Percentiles rank a stretch among this genome's conserved stretches.
Conservation (phyloP, 305 asterid genomes). For the Withania somnifera region DNA sequence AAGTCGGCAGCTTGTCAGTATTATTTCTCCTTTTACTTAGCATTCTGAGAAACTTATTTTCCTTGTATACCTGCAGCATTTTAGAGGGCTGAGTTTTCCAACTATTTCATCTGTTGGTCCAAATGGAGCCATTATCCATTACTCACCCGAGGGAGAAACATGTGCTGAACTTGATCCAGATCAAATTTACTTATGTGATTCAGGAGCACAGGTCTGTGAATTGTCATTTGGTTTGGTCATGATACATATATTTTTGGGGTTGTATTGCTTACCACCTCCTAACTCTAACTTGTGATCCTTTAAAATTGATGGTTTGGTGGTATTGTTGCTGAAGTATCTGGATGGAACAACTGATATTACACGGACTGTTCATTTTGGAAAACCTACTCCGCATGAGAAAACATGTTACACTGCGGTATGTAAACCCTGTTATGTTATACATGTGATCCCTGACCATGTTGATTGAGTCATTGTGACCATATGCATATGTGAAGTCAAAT, state of each 20-base stretch:
- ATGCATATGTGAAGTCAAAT: not conserved
- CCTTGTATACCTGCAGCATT: constrained; percentile 41
- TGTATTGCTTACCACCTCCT: not conserved
- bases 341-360: constrained; percentile 99
- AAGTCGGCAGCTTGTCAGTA: not conserved
- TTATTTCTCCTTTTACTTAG: not conserved
- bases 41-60: not conserved
- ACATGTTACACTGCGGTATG: constrained; percentile 93
- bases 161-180: constrained; percentile 90
- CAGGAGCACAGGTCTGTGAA: constrained; percentile 86
- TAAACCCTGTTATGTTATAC: not conserved
- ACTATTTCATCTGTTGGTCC: constrained; percentile 95
- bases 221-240: not conserved
- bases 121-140: constrained; percentile 89
- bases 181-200: constrained; percentile 75
- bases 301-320: constrained; percentile 6
- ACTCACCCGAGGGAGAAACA: constrained; percentile 58
- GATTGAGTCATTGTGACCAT: not conserved
- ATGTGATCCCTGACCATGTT: not conserved
- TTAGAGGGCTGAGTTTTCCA: constrained; percentile 90
- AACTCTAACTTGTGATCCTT: constrained; percentile 1
- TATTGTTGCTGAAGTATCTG: constrained; percentile 47
- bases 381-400: constrained; percentile 88
- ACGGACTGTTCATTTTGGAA: constrained; percentile 91
- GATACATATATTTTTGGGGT: not conserved